These are phyloP conservation scores for Diaporthe citriasiana DNA, from an alignment of 2,329 filamentous ascomycete genomes.

Conservation along the genomic window DNA sequence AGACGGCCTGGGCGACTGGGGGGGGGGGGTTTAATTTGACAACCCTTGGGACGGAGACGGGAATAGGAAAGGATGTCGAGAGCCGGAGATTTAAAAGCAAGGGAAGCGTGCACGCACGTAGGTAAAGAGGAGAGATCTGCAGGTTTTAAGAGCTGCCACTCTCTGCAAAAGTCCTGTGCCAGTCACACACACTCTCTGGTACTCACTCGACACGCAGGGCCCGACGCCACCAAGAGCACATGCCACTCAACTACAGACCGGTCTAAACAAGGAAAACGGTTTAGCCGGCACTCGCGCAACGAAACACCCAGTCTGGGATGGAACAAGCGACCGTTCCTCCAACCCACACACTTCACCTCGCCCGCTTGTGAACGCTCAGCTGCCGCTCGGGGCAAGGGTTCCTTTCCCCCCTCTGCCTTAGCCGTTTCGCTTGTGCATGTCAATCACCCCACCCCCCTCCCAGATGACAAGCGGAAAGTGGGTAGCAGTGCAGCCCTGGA, in stretches of 20 bases:
- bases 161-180: neutral
- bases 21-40: constrained; percentile 11
- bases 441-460: neutral
- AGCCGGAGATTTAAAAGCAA: constrained; percentile 20
- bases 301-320: neutral
- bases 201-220: neutral
- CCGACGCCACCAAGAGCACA: constrained; percentile 6
- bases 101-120: neutral
- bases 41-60: constrained; percentile 11
- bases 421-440: constrained; percentile 31
- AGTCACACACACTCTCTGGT: constrained; percentile 1
- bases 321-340: constrained; percentile 7
- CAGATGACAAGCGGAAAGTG: constrained; percentile 9
- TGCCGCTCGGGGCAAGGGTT: constrained; percentile 33
- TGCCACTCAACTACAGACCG: constrained; percentile 24
- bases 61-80: constrained; percentile 1
- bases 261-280: constrained; percentile 19
- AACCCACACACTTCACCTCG: neutral
- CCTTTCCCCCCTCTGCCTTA: constrained; percentile 11
- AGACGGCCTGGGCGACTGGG: neutral
- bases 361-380: constrained; percentile 10
- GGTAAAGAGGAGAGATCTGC: constrained; percentile 11
- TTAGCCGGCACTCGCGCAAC: constrained; percentile 28
- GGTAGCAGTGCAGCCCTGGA: constrained; percentile 20
- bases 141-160: constrained; percentile 31